Percentiles rank a stretch among this genome's conserved stretches.
phyloP scores from a whole-genome alignment of 306 rosid species.

The Macrotyloma uniflorum region DNA sequence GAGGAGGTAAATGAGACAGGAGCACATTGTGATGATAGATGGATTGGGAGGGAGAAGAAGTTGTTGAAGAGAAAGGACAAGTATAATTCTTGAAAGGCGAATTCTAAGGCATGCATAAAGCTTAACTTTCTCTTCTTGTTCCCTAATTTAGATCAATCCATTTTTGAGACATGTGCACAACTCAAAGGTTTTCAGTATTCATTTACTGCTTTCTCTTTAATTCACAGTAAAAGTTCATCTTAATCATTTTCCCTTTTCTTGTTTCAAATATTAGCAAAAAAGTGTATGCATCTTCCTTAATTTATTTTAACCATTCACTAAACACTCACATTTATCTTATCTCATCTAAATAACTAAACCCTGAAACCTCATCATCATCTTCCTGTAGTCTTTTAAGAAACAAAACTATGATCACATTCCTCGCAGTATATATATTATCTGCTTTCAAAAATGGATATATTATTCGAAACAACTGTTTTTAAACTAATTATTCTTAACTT shows the following conservation, averaged over 20 bases:
- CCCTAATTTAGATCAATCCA: slow-evolving; percentile 31
- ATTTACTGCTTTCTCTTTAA: slow-evolving; percentile 5
- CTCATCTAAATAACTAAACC: background rate
- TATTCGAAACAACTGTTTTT: too few relatives aligned
- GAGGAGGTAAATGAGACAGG: background rate
- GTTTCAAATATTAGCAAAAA: background rate
- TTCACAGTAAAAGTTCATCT: slow-evolving; percentile 7
- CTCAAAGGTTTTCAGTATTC: slow-evolving; percentile 32
- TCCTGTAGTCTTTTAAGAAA: too few relatives aligned
- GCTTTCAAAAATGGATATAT: too few relatives aligned
- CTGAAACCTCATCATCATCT: background rate
- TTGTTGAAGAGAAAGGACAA: slow-evolving; percentile 29
- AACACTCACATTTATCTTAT: background rate
- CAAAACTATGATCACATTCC: too few relatives aligned
- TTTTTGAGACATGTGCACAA: slow-evolving; percentile 32
- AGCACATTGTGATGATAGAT: slow-evolving; percentile 24
- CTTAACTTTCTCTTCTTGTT: slow-evolving; percentile 33
- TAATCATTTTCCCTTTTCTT: background rate
- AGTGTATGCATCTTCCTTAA: background rate
- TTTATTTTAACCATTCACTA: background rate
- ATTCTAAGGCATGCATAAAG: slow-evolving; percentile 30
- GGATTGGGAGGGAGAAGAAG: background rate
- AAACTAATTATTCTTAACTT: too few relatives aligned
- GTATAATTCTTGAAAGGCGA: background rate
- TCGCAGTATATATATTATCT: too few relatives aligned